Evolutionary conservation across 225 moss, liverwort and hornwort species (phyloP), one percentile per base, ranked within the genome.

Genomic region (Bryoerythrophyllum caledonicum): DNA sequence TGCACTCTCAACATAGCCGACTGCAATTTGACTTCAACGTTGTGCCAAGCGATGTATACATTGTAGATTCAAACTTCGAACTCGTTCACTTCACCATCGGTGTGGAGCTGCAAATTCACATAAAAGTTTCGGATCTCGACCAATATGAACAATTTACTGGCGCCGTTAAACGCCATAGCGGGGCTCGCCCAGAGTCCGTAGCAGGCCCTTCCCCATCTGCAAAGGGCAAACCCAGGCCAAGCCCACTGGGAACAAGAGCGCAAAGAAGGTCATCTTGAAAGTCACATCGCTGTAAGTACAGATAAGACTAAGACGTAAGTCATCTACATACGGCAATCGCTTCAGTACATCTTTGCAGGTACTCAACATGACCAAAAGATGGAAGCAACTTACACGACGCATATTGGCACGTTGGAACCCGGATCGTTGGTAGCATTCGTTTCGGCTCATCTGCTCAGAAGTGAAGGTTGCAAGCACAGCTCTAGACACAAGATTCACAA

Each of bases 331-430:
- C 19, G 43, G 60, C 17, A 53, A 80, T 27, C 66, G 46, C 37
- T 24, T 61, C 8, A 53, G 21, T 25, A 25, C 16, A 32, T 28
- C 11, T 27, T 69, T 32, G 40, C 24, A 68, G 28, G 52, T 32
- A 43, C 13, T 40, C 56, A 71, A 77, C 20, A 70, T 38, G 56
- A 68, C 51, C 41, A 40, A 24, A 58, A 20, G 46, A 34, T 21
- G 70, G 25, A 63, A 73, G 67, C 64, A 65, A 72, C 81, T 54
- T 85, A 93, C 97, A 79, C 91, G 87, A 76, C 97, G 89, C 97
- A 99, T 99, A 38, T 93, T 99, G 68, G 95, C 94, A 59, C 95
- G 85, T 74, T 99, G 97, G 74, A 99, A 95, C 25, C 97, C 95
- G 65, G 95, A 99, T 57, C 94, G 94, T 53, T 95, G 90, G 65